Evolutionary conservation across 768 basidiomycete species (phyloP).

Genomic region (Termitomyces sp.): DNA sequence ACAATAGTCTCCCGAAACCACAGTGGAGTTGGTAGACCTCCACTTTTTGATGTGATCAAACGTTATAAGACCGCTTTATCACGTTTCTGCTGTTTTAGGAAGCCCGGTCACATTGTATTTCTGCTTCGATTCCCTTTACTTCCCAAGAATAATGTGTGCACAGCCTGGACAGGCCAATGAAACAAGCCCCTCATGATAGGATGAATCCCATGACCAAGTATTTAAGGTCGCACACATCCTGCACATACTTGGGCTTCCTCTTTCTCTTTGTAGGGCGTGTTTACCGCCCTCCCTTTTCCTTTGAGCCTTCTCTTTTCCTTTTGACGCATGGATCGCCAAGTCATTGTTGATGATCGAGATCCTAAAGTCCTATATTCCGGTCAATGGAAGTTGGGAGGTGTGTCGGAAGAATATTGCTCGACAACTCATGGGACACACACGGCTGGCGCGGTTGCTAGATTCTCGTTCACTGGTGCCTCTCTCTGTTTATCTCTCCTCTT

Average conservation of each 20-base stretch:
- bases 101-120: background rate
- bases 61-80: background rate
- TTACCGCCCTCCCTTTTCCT: background rate
- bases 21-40: background rate
- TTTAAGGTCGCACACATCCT: background rate
- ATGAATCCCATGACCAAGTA: background rate
- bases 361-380: conserved; percentile 5
- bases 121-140: background rate
- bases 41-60: background rate
- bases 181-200: background rate
- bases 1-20: background rate
- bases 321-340: background rate
- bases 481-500: background rate
- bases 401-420: conserved; percentile 2
- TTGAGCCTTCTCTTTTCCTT: background rate
- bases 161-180: background rate
- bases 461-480: conserved; percentile 12
- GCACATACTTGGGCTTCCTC: background rate
- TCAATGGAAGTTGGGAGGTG: conserved; percentile 9
- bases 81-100: background rate
- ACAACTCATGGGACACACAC: conserved; percentile 9
- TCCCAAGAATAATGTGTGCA: background rate
- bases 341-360: conserved; percentile 15
- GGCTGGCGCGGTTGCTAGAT: conserved; percentile 7
- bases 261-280: background rate